Evolutionary conservation across 2,329 filamentous ascomycete genomes (phyloP).

Genomic region (Nothomitra cinnamomea): DNA sequence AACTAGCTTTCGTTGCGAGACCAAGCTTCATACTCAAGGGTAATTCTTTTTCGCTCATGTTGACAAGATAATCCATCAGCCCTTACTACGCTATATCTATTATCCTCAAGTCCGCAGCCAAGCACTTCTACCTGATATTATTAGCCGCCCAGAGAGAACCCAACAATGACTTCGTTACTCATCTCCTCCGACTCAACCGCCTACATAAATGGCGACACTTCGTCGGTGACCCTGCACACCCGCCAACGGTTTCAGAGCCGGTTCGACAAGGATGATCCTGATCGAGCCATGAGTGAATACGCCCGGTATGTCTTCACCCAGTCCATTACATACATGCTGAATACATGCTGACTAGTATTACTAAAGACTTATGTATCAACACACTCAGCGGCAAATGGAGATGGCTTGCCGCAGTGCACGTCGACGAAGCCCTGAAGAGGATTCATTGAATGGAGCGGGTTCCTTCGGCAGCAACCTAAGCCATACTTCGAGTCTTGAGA

Average conservation of each 20-base stretch:
- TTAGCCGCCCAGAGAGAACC: background rate
- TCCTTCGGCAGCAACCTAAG: too few species aligned
- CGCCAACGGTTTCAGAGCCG: constrained; percentile 28
- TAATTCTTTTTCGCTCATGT: too few species aligned
- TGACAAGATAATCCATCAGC: too few species aligned
- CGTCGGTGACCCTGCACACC: constrained; percentile 22
- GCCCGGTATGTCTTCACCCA: constrained; percentile 21
- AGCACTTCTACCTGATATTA: too few species aligned
- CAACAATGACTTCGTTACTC: background rate
- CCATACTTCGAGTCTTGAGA: too few species aligned
- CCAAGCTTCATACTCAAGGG: too few species aligned
- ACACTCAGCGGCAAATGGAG: constrained; percentile 31
- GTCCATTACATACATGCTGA: background rate
- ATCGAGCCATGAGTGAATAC: constrained; percentile 25
- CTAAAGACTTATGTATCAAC: constrained; percentile 30
- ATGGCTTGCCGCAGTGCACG: constrained; percentile 16
- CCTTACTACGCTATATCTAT: too few species aligned
- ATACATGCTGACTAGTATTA: background rate
- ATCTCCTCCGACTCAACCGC: constrained; percentile 9
- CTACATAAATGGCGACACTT: constrained; percentile 24
- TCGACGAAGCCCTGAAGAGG: background rate
- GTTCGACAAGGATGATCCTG: constrained; percentile 25
- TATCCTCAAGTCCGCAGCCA: too few species aligned
- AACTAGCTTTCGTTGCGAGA: too few species aligned
- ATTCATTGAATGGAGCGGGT: too few species aligned